A percentile compares a stretch with the other conserved stretches of the same genome.
phyloP scores from a whole-genome alignment of 2,329 filamentous ascomycete species.

The Chaetomiaceae sp. region DNA sequence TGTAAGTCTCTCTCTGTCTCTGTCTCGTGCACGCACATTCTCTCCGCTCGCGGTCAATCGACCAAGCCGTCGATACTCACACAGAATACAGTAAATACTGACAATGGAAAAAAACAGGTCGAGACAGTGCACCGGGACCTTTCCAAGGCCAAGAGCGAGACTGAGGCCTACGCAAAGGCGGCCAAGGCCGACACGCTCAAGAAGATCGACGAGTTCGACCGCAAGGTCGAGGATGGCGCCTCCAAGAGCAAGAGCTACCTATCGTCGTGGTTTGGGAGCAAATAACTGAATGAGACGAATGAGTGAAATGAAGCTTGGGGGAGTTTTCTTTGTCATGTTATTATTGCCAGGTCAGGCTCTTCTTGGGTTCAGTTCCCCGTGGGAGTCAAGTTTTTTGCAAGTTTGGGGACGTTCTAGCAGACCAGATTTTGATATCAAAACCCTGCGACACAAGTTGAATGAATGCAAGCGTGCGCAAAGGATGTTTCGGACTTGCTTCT shows the following conservation, averaged over 20 bases:
- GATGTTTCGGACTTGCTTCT: background rate
- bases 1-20: conserved; percentile 48
- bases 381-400: background rate
- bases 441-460: background rate
- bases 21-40: background rate
- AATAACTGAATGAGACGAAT: conserved; percentile 30
- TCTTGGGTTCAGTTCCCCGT: background rate
- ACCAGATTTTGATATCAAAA: background rate
- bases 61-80: background rate
- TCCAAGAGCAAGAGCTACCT: conserved; percentile 79
- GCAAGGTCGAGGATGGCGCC: conserved; percentile 72
- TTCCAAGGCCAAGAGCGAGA: conserved; percentile 56
- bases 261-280: conserved; percentile 79
- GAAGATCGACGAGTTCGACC: conserved; percentile 79
- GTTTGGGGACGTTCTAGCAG: background rate
- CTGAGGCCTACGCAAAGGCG: conserved; percentile 58
- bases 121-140: conserved; percentile 61
- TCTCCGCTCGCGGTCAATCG: background rate
- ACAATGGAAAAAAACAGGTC: conserved; percentile 44
- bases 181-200: conserved; percentile 60
- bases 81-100: conserved; percentile 26
- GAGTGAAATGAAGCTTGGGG: background rate
- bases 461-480: background rate
- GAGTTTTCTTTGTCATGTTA: background rate
- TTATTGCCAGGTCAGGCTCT: background rate